Evolutionary conservation across 352 stramenopile genomes (phyloP).

Genomic region (Phytopythium montanum): DNA sequence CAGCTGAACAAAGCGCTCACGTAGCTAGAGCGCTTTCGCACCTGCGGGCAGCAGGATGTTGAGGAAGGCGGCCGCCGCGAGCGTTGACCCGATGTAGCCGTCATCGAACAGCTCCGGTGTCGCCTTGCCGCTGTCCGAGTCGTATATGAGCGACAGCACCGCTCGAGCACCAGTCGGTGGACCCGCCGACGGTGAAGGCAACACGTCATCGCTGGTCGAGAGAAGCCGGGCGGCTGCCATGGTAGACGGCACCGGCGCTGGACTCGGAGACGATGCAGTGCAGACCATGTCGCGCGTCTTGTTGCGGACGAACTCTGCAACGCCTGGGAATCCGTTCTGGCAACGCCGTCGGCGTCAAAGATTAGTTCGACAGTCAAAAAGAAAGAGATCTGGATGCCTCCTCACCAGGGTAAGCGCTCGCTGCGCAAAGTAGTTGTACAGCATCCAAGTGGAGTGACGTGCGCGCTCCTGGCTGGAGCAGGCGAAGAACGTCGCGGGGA

Average conservation of each 20-base stretch:
- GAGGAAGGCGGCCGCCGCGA: constrained; percentile 56
- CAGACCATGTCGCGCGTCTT: constrained; percentile 72
- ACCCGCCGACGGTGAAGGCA: background rate
- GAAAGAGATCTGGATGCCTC: background rate
- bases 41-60: constrained; percentile 75
- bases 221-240: background rate
- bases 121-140: constrained; percentile 31
- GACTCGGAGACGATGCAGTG: constrained; percentile 15
- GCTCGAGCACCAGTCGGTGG: background rate
- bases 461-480: constrained; percentile 25
- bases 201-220: background rate
- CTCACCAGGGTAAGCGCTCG: constrained; percentile 61
- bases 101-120: constrained; percentile 41
- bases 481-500: constrained; percentile 56
- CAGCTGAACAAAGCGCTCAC: background rate
- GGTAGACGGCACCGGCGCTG: background rate
- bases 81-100: constrained; percentile 46
- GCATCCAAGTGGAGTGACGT: constrained; percentile 26
- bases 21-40: constrained; percentile 10
- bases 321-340: constrained; percentile 72
- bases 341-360: background rate
- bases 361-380: background rate
- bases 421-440: constrained; percentile 82
- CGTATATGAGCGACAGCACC: constrained; percentile 38
- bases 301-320: constrained; percentile 72